Base-by-base conservation (phyloP, 257 asterid species). In the Nicotiana paniculata region DNA sequence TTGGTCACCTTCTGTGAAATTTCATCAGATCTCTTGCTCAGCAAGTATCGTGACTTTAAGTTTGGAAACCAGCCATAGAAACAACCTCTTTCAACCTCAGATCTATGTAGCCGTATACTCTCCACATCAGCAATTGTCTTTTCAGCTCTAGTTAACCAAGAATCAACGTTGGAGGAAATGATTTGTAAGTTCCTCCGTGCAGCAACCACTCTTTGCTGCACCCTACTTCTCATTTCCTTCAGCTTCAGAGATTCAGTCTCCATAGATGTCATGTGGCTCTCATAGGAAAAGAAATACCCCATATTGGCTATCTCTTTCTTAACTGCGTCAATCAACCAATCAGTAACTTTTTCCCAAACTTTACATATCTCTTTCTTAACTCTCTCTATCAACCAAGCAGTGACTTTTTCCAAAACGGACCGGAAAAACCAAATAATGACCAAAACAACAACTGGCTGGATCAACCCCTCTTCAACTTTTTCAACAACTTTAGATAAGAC, bases 1-100 rank as follows among this genome's bases (percentile, higher is more conserved):
- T 30, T 51, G 46, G 30, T 4, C 13, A 33, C 58, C n/a, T 33
- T 17, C 17, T 39, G 18, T 11, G 48, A 35, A 54, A 81, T 81
- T 74, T 81, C n/a, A 21, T 77, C 48, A 15, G 72, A 81, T 37
- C 65, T 81, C 77, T 62, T 79, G 68, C 83, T 66, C 43, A 79
- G 30, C 53, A 3, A 43, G 57, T 62, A 84, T 8, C 75, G 66
- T 54, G 65, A 66, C 80, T 53, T 81, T 63, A 84, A 15, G 51
- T 81, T 81, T 26, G 61, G 80, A 46, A 67, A 68, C 51, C 54
- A 30, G 4, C 87, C 79, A 37, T 39, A 64, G 18, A 81, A 64
- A 54, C 85, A 76, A 55, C 65, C 80, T 24, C 61, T 30, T 33
- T 54, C 54, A 55, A 81, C 64, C n/a, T 72, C 39, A 30, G 37